Evolutionary conservation across 345 rosid species (phyloP).

Genomic region (Syzygium jambos): DNA sequence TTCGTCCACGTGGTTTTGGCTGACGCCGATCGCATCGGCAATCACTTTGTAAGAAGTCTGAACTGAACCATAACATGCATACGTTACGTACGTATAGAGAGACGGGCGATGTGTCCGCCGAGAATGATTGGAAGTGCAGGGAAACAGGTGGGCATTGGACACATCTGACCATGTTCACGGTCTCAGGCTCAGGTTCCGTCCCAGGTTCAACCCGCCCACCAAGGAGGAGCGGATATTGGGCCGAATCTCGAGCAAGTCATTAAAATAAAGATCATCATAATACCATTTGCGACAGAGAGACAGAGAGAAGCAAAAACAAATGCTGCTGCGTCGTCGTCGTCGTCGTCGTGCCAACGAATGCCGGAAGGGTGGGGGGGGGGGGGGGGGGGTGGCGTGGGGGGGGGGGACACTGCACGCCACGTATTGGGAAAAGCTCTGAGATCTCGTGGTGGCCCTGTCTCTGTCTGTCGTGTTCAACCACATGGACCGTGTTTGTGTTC

Average conservation of each 20-base stretch:
- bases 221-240: neutral
- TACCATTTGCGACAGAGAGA: neutral
- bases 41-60: neutral
- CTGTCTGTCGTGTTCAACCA: neutral
- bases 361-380: neutral
- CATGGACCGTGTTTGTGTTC: neutral
- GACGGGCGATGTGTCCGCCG: neutral
- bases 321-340: neutral
- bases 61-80: neutral
- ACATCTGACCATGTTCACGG: neutral
- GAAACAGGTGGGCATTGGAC: neutral
- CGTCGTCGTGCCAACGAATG: neutral
- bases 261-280: neutral
- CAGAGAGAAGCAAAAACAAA: neutral
- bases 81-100: neutral
- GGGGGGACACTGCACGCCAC: neutral
- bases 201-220: neutral
- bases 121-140: neutral
- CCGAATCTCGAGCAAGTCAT: neutral
- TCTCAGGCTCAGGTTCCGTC: neutral
- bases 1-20: neutral
- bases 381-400: neutral
- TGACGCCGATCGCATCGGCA: neutral
- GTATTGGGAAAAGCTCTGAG: neutral
- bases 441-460: neutral